These are phyloP conservation scores for Plasmodium cynomolgi DNA, from an alignment of 169 alveolate genomes.

Conservation along the genomic window DNA sequence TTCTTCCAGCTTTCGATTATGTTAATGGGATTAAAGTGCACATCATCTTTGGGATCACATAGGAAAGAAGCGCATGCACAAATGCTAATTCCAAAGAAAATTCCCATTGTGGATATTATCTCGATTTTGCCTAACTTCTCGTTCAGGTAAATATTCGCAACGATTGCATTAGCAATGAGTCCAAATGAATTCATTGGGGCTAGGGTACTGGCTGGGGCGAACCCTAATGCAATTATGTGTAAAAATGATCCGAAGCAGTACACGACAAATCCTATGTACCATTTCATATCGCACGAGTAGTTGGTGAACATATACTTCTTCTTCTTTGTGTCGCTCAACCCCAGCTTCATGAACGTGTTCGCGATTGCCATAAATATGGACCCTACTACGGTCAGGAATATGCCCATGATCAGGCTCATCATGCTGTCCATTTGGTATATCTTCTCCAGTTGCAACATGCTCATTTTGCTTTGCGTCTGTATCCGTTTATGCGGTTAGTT, in stretches of 20 bases:
- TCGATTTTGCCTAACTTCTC: conserved; percentile 86
- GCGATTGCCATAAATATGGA: conserved; percentile 89
- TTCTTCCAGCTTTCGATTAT: conserved; percentile 86
- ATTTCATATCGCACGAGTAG: conserved; percentile 82
- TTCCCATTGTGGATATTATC: conserved; percentile 86
- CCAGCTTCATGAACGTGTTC: conserved; percentile 86
- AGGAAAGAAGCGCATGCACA: conserved; percentile 88
- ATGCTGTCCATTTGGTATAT: conserved; percentile 68
- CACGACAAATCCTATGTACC: conserved; percentile 85
- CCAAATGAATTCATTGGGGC: conserved; percentile 90
- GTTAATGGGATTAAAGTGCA: conserved; percentile 62
- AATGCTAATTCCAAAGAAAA: conserved; percentile 84
- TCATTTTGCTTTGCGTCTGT: conserved; percentile 16
- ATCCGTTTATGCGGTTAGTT: background rate
- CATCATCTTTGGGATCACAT: conserved; percentile 60
- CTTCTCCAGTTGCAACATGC: conserved; percentile 21
- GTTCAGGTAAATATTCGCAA: conserved; percentile 86
- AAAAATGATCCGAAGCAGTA: conserved; percentile 85
- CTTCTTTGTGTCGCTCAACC: conserved; percentile 80
- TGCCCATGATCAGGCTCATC: conserved; percentile 81
- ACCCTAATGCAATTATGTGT: conserved; percentile 88
- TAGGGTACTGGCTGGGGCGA: conserved; percentile 89
- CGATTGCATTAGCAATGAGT: conserved; percentile 86
- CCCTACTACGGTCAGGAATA: conserved; percentile 84
- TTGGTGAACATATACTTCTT: conserved; percentile 70